A percentile compares a stretch with the other conserved stretches of the same genome.
These are phyloP conservation scores for Diospyros kaki DNA, from an alignment of 148 eudicot species.

Conservation along the genomic window DNA sequence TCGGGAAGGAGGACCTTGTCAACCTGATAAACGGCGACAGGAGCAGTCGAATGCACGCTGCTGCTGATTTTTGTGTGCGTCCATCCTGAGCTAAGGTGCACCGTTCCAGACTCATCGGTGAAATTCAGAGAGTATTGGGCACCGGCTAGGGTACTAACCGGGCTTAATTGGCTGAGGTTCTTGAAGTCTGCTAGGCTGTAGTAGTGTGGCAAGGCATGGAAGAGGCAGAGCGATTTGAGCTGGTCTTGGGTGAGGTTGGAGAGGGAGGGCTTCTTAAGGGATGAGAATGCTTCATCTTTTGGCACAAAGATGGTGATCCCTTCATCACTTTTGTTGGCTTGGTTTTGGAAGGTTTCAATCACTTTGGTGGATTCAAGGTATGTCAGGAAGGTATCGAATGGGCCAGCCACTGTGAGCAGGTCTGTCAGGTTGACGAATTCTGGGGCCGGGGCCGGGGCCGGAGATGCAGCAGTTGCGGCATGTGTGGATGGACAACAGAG, in stretches of 20 bases:
- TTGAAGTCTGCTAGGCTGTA: conserved; percentile 72
- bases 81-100: conserved; percentile 65
- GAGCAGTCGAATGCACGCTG: conserved; percentile 57
- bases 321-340: conserved; percentile 80
- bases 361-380: conserved; percentile 63
- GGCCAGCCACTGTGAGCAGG: conserved; percentile 77
- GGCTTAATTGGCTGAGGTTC: conserved; percentile 50
- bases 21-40: conserved; percentile 70
- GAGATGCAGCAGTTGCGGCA: conserved; percentile 34
- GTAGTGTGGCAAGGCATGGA: conserved; percentile 78
- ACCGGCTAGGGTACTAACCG: conserved; percentile 65
- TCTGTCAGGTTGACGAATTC: conserved; percentile 60
- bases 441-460: conserved; percentile 33
- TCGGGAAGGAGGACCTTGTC: conserved; percentile 76
- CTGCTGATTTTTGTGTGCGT: conserved; percentile 62
- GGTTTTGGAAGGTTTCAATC: conserved; percentile 73
- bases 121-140: conserved; percentile 58
- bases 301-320: conserved; percentile 86
- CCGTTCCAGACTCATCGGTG: conserved; percentile 55
- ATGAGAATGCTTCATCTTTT: conserved; percentile 54
- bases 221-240: conserved; percentile 67
- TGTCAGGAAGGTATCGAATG: conserved; percentile 65
- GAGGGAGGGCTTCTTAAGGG: conserved; percentile 61
- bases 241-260: conserved; percentile 77
- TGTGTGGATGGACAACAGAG: conserved; percentile 27